Percentiles rank a stretch among this genome's conserved stretches.
Evolutionary conservation across 345 rosid species (phyloP).

Genomic region (Clausena lansium): DNA sequence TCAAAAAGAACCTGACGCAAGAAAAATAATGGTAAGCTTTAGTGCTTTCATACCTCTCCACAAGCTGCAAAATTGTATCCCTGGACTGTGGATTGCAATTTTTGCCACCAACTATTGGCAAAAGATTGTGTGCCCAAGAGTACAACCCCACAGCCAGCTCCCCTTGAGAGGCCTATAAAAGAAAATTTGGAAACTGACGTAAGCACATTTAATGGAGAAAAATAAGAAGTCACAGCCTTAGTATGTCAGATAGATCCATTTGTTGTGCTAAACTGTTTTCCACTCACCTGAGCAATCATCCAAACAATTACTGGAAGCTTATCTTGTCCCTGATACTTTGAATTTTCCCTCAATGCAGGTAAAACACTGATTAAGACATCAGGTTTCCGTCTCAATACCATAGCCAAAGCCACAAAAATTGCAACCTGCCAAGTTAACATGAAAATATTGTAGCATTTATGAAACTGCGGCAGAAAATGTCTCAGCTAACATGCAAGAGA

Average conservation of each 20-base stretch:
- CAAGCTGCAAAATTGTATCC: slow-evolving; percentile 66
- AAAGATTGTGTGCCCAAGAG: slow-evolving; percentile 60
- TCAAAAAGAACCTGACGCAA: neutral
- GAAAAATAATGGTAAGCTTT: neutral
- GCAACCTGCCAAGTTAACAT: slow-evolving; percentile 50
- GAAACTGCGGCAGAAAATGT: neutral
- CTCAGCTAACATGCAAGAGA: neutral
- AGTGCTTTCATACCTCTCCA: slow-evolving; percentile 33
- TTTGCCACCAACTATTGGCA: slow-evolving; percentile 46
- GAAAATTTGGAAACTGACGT: slow-evolving; percentile 3
- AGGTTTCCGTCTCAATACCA: slow-evolving; percentile 74
- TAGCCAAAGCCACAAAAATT: slow-evolving; percentile 67
- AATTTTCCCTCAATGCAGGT: slow-evolving; percentile 54
- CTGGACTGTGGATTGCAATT: slow-evolving; percentile 71
- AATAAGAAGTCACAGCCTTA: neutral
- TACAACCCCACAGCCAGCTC: slow-evolving; percentile 66
- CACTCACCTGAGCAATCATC: slow-evolving; percentile 70
- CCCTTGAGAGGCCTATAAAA: slow-evolving; percentile 57
- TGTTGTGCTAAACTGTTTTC: neutral
- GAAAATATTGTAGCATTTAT: neutral
- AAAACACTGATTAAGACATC: slow-evolving; percentile 57
- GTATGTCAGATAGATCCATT: neutral
- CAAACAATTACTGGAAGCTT: slow-evolving; percentile 65
- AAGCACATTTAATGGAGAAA: slow-evolving; percentile 3
- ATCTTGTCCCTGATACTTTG: slow-evolving; percentile 78